Evolutionary conservation across 139 green algal genomes (phyloP), one percentile per base, ranked within the genome.

Genomic region (Chlorella sp.): DNA sequence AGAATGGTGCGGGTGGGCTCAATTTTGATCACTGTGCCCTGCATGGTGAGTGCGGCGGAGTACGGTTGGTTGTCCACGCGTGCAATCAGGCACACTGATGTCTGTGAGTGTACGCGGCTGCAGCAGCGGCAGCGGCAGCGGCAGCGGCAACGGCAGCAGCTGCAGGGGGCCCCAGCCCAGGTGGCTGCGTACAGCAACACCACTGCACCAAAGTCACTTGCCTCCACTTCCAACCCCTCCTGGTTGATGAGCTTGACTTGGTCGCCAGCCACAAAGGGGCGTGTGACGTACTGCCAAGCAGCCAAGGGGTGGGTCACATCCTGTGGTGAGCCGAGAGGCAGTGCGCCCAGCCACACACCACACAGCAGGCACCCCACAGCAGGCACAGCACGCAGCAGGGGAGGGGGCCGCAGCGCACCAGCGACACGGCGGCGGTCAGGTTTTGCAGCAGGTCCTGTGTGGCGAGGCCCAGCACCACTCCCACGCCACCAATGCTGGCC

Each of bases 1-100:
- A 88, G 67, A 4, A 88, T 86, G 54, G 85, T 88, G 43, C 85
- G 65, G 28, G 83, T 81, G 41, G 85, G 85, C 78, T 88, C 85
- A 67, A 88, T 86, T 54, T 62, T 76, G 28, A 85, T 38, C 46
- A 88, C 38, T 7, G 48, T 70, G 17, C 85, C 85, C 65, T 88
- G 76, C n/a, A 34, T 8, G 30, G 79, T 36, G 22, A 79, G 5
- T 20, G 56, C 40, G 56, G 67, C 28, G 19, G 19, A 22, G 58
- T 22, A 67, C 58, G 9, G 19, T 30, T 67, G 58, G 6, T 30
- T 67, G 58, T 22, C 22, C 30, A 30, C 11, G 22, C 62, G 28
- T 41, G 32, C 65, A 72, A 43, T 13, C 17, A 28, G n/a, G 20
- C 36, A 17, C n/a, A 32, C 65, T 38, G 32, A 5, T 1, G 65